These are phyloP conservation scores for Vigna unguiculata DNA, from an alignment of 306 rosid genomes.

Conservation along the genomic window DNA sequence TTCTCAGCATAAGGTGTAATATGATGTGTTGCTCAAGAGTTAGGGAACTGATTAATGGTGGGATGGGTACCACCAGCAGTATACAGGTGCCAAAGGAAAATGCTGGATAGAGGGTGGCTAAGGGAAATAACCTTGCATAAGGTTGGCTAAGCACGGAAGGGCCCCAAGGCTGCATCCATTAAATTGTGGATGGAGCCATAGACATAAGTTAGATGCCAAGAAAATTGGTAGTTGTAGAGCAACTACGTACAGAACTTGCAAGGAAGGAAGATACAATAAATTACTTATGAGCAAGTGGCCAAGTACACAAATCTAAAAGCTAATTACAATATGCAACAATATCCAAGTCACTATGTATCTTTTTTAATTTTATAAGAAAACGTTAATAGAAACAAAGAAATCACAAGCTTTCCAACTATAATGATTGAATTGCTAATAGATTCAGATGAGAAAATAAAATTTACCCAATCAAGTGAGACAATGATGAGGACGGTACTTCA, in stretches of 20 bases:
- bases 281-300: not conserved
- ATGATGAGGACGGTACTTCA: constrained; percentile 72
- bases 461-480: constrained; percentile 71
- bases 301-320: constrained; percentile 18
- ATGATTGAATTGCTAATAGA: constrained; percentile 13
- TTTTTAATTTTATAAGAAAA: not conserved
- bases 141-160: too few relatives aligned
- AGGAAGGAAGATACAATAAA: not conserved
- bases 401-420: not conserved
- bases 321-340: constrained; percentile 15
- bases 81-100: too few relatives aligned
- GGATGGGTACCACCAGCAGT: too few relatives aligned
- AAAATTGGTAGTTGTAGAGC: not conserved
- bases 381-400: constrained; percentile 5
- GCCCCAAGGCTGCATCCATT: too few relatives aligned
- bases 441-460: constrained; percentile 42
- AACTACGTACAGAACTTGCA: not conserved
- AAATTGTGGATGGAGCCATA: not conserved
- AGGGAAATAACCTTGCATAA: too few relatives aligned
- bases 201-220: constrained; percentile 2
- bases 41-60: too few relatives aligned
- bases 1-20: too few relatives aligned
- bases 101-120: too few relatives aligned
- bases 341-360: not conserved
- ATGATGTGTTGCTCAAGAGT: too few relatives aligned